Evolutionary conservation across 345 rosid species (phyloP).

Genomic region (Reutealis trisperma): DNA sequence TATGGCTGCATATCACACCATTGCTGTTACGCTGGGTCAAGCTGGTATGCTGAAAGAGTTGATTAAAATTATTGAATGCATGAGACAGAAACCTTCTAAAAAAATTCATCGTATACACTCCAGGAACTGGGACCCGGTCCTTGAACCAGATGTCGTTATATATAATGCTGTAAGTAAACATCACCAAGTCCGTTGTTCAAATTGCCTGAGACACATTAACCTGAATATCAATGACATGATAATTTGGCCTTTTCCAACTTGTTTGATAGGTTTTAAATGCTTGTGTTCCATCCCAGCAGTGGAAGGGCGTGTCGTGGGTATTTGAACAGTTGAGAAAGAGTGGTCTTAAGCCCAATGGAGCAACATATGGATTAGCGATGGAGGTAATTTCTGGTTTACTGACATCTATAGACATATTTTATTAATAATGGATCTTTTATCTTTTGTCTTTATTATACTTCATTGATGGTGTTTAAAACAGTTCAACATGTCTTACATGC

Average conservation of each 20-base stretch:
- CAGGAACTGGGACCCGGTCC: constrained; percentile 80
- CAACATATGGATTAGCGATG: constrained; percentile 96
- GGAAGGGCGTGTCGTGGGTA: constrained; percentile 94
- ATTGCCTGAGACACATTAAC: background rate
- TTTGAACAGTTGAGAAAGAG: constrained; percentile 76
- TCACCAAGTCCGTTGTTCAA: constrained; percentile 13
- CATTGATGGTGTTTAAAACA: background rate
- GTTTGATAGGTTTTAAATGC: constrained; percentile 73
- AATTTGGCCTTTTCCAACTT: constrained; percentile 13
- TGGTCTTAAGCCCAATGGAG: constrained; percentile 84
- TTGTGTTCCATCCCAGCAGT: constrained; percentile 76
- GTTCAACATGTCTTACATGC: background rate
- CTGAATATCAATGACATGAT: background rate
- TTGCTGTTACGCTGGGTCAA: constrained; percentile 89
- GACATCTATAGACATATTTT: background rate
- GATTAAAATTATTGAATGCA: constrained; percentile 64
- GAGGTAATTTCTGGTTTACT: constrained; percentile 58
- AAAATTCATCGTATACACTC: constrained; percentile 38
- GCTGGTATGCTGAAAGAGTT: constrained; percentile 75
- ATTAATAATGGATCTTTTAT: background rate
- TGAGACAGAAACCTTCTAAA: constrained; percentile 73
- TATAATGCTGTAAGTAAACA: constrained; percentile 84
- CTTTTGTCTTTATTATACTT: background rate
- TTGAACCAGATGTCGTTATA: constrained; percentile 85
- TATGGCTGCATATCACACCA: constrained; percentile 83